Evolutionary conservation across 176 grass and related monocot genomes (phyloP).

Genomic region (Zoysia japonica): DNA sequence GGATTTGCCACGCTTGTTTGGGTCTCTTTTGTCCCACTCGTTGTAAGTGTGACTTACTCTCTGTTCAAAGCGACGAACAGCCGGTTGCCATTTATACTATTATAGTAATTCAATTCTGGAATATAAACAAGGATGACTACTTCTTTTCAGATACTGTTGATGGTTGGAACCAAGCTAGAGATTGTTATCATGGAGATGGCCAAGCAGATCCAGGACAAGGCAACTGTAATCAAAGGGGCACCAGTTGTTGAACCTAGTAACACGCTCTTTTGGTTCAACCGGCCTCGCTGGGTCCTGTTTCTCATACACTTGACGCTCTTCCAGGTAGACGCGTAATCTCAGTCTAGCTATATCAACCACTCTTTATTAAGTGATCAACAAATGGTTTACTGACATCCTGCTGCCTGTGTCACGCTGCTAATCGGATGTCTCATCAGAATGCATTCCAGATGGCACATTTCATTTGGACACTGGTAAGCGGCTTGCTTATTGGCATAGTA

Average conservation of each 20-base stretch:
- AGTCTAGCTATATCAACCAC: not conserved
- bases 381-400: constrained; percentile 18
- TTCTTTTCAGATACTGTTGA: constrained; percentile 63
- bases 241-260: constrained; percentile 72
- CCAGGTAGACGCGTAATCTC: constrained; percentile 40
- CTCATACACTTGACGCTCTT: constrained; percentile 82
- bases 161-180: constrained; percentile 75
- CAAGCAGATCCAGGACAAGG: constrained; percentile 61
- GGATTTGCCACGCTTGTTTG: constrained; percentile 44
- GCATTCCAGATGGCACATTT: constrained; percentile 93
- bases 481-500: not conserved
- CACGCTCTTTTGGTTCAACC: constrained; percentile 86
- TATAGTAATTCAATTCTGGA: not conserved
- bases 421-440: constrained; percentile 49
- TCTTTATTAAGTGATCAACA: not conserved
- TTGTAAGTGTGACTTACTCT: constrained; percentile 42
- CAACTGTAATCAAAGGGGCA: constrained; percentile 68
- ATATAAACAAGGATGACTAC: not conserved
- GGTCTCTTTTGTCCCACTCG: constrained; percentile 57
- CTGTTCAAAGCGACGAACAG: not conserved
- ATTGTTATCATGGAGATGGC: constrained; percentile 94
- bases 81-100: not conserved
- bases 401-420: not conserved
- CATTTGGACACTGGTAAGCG: constrained; percentile 68
- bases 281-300: constrained; percentile 75